phyloP scores from a whole-genome alignment of 306 rosid species.

The Biancaea sappan region DNA sequence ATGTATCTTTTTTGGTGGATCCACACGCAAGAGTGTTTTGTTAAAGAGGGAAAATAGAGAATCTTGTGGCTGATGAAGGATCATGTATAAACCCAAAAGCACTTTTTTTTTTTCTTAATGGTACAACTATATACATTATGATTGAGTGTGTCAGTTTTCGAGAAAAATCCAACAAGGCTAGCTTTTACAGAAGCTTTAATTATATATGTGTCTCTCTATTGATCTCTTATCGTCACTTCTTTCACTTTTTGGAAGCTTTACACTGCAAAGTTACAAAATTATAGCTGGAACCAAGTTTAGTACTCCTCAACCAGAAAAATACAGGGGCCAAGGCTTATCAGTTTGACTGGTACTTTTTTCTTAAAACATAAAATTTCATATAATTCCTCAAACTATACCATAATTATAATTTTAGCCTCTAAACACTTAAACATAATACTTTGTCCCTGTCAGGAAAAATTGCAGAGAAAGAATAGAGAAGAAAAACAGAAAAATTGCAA shows the following conservation, averaged over 20 bases:
- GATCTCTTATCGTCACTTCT: conserved; percentile 22
- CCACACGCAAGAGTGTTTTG: background rate
- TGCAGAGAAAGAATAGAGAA: too few relatives aligned
- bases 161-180: conserved; percentile 29
- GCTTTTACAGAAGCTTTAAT: conserved; percentile 19
- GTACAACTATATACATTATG: background rate
- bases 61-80: conserved; percentile 33
- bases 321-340: conserved; percentile 1
- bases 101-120: conserved; percentile 26
- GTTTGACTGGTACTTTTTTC: too few relatives aligned
- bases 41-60: conserved; percentile 32
- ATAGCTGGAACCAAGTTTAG: conserved; percentile 57
- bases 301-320: conserved; percentile 41
- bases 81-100: conserved; percentile 8
- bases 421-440: too few relatives aligned
- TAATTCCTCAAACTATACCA: too few relatives aligned
- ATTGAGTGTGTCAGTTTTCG: background rate
- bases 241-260: conserved; percentile 13
- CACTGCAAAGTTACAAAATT: conserved; percentile 39
- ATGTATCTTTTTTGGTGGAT: conserved; percentile 8
- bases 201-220: conserved; percentile 23
- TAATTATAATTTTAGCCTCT: too few relatives aligned
- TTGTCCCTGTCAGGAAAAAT: too few relatives aligned
- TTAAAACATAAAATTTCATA: too few relatives aligned
- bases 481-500: too few relatives aligned